Base-by-base conservation (phyloP, 768 basidiomycete genomes). In the Cystofilobasidium ferigula region DNA sequence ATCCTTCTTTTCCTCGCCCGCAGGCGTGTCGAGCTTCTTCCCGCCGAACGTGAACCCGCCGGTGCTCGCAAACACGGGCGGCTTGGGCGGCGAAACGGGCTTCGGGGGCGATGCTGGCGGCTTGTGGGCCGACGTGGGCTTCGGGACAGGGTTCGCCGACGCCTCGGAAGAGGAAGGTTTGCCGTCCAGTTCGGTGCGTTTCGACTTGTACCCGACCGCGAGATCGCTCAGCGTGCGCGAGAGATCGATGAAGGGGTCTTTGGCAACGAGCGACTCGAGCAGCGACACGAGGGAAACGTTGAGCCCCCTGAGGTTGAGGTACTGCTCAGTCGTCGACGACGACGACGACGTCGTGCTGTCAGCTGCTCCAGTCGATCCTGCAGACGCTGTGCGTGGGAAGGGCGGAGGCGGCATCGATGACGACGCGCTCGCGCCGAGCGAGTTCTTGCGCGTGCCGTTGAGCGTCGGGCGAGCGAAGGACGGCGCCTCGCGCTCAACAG, bases 211-310 rank as follows among this genome's bases (percentile, higher is more conserved):
- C 1, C 57, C 45, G 30, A 42, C 26, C 22, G 61, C 56, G 12
- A 68, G 61, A 18, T 68, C 60, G 2, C 40, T n/a, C n/a, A 68
- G 51, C 18, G 62, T 63, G 42, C 58, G 30, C 12, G 61, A 58
- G 12, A 68, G 47, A 42, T 68, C 67, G 26, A 62, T 32, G 57
- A 68, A 68, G 14, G 61, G 61, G 42, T 68, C 67, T 22, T 59
- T 58, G 4, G 32, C 43, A n/a, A 62, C 42, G 35, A 68, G 53
- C 40, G 67, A 68, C 32, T 57, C 38, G 45, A 63, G 61, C 14
- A 68, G 61, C 12, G 57, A 45, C 40, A 68, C 30, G 7, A 68
- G 62, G 13, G 67, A 68, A 30, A 51, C 54, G 35, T 68, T 68
- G 40, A 68, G 61, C 3, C 67, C 67, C 20, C 67, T 61, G 2